These are phyloP conservation scores for Micractinium conductrix DNA, from an alignment of 139 green algal genomes.

Conservation along the genomic window DNA sequence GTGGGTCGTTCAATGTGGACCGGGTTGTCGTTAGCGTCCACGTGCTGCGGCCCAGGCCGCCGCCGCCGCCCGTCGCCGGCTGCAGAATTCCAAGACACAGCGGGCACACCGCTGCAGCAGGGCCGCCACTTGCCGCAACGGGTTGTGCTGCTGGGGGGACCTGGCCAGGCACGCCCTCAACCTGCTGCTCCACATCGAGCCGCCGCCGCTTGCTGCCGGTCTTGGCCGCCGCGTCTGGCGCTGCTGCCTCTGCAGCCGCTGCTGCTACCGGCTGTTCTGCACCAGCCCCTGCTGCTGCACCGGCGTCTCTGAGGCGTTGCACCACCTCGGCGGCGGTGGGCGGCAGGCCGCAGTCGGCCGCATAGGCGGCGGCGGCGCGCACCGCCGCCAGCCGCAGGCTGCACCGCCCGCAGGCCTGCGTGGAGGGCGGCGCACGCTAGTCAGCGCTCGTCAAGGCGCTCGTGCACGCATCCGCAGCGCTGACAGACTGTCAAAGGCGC, in stretches of 20 bases:
- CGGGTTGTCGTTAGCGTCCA: background rate
- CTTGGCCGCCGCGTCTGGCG: background rate
- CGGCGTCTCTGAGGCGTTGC: background rate
- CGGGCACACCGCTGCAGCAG: conserved; percentile 7
- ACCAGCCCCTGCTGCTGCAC: background rate
- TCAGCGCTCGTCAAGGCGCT: too few relatives aligned
- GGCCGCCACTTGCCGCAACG: background rate
- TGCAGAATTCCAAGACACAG: conserved; percentile 38
- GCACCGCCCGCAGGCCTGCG: conserved; percentile 32
- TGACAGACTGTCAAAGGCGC: background rate
- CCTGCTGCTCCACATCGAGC: background rate
- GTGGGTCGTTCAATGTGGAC: background rate
- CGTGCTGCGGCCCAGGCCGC: background rate
- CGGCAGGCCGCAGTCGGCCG: background rate
- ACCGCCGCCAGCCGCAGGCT: conserved; percentile 30
- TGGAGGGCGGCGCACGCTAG: background rate
- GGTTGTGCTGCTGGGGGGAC: background rate
- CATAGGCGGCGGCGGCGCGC: background rate
- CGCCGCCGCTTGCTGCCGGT: background rate
- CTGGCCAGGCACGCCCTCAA: background rate
- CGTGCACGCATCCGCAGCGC: too few relatives aligned
- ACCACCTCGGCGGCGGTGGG: background rate
- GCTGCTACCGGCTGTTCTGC: background rate
- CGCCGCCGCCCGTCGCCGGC: background rate
- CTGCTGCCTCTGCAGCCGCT: background rate